Base-by-base conservation (phyloP, 148 eudicot genomes). In the Spergularia bocconei region DNA sequence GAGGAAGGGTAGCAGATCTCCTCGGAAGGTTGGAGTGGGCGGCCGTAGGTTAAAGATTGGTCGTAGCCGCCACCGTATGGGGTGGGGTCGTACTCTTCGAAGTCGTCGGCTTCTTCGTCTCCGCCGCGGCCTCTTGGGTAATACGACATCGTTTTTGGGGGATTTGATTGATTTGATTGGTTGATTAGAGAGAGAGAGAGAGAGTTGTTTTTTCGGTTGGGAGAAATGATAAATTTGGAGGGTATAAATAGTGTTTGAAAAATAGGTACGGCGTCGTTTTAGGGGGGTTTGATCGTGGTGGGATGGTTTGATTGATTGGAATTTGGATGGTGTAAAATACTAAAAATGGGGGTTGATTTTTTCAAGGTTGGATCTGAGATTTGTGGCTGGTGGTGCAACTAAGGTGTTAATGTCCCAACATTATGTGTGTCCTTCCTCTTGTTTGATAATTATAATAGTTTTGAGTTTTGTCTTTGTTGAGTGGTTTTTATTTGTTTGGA, bases 1-100 rank as follows among this genome's bases (percentile, higher is more conserved):
- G 92, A 79, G 38, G 79, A 84, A 57, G 89, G 82, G 87, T 94
- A 92, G 86, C 98, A 94, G 69, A 55, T 94, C 19, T 87, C 89
- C 0, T 90, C 90, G 29, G 89, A 90, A 0, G 96, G 92, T 2
- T 87, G 78, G 25, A 94, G 83, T 15, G 98, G 86, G 44, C 93
- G 97, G 79, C 98, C 97, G 85, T 87, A 94, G 65, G 90, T 85
- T 51, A 88, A 72, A 14, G 71, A 4, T 14, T 90, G 90, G 82
- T 91, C 96, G 90, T 94, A 91, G 0, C 98, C 98, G 19, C 98
- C 98, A 61, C 84, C 86, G 82, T 94, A 91, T 0, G 98, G 98
- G 75, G 98, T 90, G 4, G 96, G 68, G 39, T 94, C 96, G 84
- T 71, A 89, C 82, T 94, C 98, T 67, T 88, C 90, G 82, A 91